Percentiles rank a stretch among this genome's conserved stretches.
These are phyloP conservation scores for Colletotrichum destructivum DNA, from an alignment of 2,329 filamentous ascomycete species.

Conservation along the genomic window DNA sequence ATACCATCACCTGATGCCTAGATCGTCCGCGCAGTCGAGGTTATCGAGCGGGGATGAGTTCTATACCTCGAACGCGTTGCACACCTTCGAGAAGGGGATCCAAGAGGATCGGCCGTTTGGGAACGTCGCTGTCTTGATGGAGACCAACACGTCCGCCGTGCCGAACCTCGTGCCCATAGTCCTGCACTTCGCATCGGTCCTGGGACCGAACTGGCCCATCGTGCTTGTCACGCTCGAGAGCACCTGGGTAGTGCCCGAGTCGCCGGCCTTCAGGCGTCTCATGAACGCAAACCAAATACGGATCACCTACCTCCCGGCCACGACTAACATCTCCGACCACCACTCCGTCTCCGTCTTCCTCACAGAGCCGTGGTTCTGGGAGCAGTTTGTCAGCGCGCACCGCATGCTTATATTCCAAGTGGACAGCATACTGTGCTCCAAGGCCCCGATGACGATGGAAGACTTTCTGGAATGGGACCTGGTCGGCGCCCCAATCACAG, in stretches of 20 bases:
- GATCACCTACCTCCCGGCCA: slow-evolving; percentile 56
- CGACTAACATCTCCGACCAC: slow-evolving; percentile 51
- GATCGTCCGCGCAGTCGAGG: neutral
- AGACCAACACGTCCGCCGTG: slow-evolving; percentile 10
- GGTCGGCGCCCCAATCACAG: slow-evolving; percentile 50
- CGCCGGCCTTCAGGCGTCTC: slow-evolving; percentile 53
- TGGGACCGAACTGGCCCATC: slow-evolving; percentile 62
- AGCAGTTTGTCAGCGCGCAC: slow-evolving; percentile 51
- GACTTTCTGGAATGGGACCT: slow-evolving; percentile 56
- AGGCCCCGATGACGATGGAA: slow-evolving; percentile 48
- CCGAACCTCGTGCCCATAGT: slow-evolving; percentile 55
- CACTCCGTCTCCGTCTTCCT: slow-evolving; percentile 48
- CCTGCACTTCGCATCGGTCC: slow-evolving; percentile 55
- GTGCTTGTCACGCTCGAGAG: slow-evolving; percentile 56
- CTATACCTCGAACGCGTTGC: neutral
- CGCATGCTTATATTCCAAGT: slow-evolving; percentile 57
- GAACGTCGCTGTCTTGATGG: slow-evolving; percentile 7
- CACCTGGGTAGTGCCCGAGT: slow-evolving; percentile 37
- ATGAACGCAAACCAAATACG: slow-evolving; percentile 52
- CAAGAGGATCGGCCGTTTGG: too few species aligned
- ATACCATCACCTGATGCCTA: neutral
- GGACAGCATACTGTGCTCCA: slow-evolving; percentile 56
- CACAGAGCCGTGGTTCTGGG: slow-evolving; percentile 54
- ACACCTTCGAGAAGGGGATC: neutral
- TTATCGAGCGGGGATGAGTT: neutral